These are phyloP conservation scores for Penicillium daleae DNA, from an alignment of 495 filamentous ascomycete genomes.

Conservation along the genomic window DNA sequence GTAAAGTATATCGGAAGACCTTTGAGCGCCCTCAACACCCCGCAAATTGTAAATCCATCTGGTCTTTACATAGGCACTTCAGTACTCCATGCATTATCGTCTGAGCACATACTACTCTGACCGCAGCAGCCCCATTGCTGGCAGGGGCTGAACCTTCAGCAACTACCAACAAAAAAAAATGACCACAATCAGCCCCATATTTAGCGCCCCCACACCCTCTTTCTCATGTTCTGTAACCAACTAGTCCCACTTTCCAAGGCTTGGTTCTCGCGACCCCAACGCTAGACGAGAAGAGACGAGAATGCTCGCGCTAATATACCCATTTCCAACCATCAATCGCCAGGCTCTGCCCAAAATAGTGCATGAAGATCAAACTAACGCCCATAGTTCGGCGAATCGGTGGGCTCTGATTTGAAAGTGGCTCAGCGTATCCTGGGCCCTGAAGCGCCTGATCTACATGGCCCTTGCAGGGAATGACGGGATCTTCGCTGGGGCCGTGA, in stretches of 20 bases:
- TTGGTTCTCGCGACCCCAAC: neutral
- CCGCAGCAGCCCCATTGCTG: neutral
- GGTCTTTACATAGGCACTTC: no score
- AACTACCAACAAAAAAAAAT: neutral
- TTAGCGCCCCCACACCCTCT: constrained; percentile 1
- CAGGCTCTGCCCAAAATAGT: neutral
- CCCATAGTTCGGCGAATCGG: neutral
- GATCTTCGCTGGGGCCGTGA: constrained; percentile 18
- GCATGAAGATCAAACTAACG: neutral
- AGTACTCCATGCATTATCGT: no score
- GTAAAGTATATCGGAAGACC: neutral
- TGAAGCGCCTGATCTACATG: neutral
- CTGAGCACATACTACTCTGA: neutral
- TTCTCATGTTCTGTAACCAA: neutral
- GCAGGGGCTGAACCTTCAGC: neutral
- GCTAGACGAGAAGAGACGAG: neutral
- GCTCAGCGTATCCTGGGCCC: neutral
- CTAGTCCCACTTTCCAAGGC: neutral
- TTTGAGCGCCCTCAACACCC: neutral
- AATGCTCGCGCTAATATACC: neutral
- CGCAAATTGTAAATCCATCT: neutral
- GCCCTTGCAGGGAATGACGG: constrained; percentile 19
- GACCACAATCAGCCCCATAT: neutral
- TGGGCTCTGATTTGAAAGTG: no score
- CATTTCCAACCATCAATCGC: neutral